Base-by-base conservation (phyloP, 345 rosid species). In the Brassica carinata region DNA sequence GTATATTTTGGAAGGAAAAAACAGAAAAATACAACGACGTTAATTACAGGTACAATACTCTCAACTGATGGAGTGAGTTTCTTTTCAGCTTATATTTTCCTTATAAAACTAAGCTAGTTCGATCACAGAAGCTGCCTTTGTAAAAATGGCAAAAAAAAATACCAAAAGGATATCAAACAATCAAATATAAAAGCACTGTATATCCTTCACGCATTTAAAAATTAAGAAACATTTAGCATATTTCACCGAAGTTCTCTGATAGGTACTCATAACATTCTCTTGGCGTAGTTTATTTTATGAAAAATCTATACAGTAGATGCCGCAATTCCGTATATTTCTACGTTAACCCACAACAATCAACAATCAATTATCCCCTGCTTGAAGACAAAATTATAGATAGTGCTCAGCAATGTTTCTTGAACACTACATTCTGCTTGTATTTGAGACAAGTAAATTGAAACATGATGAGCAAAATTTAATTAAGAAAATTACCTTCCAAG, bases 401-500 rank as follows among this genome's bases (percentile, higher is more conserved):
- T 15, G 13, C 34, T 48, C 14, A 48, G 43, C 26, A 40, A 73
- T 63, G 40, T 38, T 61, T 40, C 27, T 17, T 45, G 77, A 59
- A 62, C 64, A 74, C 5, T n/a, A 73, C 43, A 67, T 67, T 73
- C 63, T 68, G 51, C 57, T 34, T 43, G 67, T 40, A 29, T 55
- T 17, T 14, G 19, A 45, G 64, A 69, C 29, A 18, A 2, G 14
- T 27, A 48, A 69, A 64, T 9, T 7, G 66, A 33, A 53, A 23
- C 27, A 72, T 58, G 70, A 15, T 33, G 57, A 71, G 48, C 51
- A 79, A 33, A 26, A 40, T 58, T 15, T 13, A 51, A 75, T 53
- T 71, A 27, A n/a, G 51, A 13, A 53, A 66, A 9, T 57, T 87
- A 94, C 98, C 98, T 92, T 92, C 89, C 82, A 92, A 79, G 14